These are phyloP conservation scores for Pseudocercospora fuligena DNA, from an alignment of 2,329 filamentous ascomycete species.

Conservation along the genomic window DNA sequence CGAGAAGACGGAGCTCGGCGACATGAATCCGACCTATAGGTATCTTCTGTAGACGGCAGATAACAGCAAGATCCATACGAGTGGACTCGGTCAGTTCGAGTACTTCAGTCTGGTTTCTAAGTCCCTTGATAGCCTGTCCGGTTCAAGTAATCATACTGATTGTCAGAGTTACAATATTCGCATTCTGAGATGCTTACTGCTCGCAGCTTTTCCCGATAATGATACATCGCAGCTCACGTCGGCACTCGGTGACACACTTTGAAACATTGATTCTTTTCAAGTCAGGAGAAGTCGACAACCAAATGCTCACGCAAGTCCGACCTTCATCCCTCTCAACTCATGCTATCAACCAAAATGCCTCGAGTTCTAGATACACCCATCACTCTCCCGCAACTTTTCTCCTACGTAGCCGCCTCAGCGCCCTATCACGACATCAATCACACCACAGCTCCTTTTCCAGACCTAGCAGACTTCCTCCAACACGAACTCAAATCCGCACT, in stretches of 20 bases:
- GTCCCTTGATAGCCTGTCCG: no score
- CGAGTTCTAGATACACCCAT: not conserved
- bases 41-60: conserved; percentile 56
- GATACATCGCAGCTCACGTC: not conserved
- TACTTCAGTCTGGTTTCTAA: not conserved
- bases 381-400: not conserved
- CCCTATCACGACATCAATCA: not conserved
- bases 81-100: not conserved
- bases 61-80: not conserved
- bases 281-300: not conserved
- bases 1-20: conserved; percentile 66
- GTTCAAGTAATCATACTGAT: not conserved
- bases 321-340: not conserved
- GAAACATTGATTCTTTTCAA: not conserved
- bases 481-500: conserved; percentile 2
- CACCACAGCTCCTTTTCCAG: not conserved
- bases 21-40: conserved; percentile 64
- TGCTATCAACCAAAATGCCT: not conserved
- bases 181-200: not conserved
- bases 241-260: not conserved
- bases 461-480: not conserved
- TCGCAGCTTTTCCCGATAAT: not conserved
- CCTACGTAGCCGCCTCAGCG: not conserved
- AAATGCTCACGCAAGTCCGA: not conserved
- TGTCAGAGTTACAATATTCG: no score